phyloP scores from a whole-genome alignment of 2,329 filamentous ascomycete species.

The Aspergillus fumigatiaffinis region DNA sequence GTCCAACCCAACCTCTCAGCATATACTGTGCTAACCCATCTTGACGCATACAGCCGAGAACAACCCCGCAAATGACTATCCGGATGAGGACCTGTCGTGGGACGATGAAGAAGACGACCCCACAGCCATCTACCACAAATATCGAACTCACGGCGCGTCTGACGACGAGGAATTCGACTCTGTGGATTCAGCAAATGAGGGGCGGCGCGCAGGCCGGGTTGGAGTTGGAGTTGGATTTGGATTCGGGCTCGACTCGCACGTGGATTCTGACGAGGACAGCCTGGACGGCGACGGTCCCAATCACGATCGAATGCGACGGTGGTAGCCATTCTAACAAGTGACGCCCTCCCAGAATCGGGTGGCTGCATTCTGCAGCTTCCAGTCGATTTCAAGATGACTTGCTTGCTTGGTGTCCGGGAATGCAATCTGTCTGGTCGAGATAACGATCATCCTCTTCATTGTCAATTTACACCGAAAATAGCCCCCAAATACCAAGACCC shows the following conservation, averaged over 20 bases:
- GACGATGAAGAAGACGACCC: constrained; percentile 45
- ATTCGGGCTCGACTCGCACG: constrained; percentile 15
- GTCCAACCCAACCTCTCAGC: neutral
- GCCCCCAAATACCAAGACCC: neutral
- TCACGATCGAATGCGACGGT: neutral
- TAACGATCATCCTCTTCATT: neutral
- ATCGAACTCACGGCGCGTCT: constrained; percentile 36
- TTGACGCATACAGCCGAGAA: constrained; percentile 41
- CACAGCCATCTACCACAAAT: constrained; percentile 36
- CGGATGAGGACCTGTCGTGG: constrained; percentile 47
- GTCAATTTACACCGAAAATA: neutral
- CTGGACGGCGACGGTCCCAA: constrained; percentile 9
- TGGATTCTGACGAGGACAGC: constrained; percentile 27
- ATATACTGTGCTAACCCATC: neutral
- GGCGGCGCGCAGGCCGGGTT: constrained; percentile 19
- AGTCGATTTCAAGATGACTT: neutral
- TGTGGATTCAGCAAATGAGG: constrained; percentile 33
- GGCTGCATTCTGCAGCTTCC: neutral
- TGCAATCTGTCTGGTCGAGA: neutral
- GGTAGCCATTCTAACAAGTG: constrained; percentile 2
- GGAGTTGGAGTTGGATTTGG: constrained; percentile 18
- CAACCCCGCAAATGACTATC: constrained; percentile 49
- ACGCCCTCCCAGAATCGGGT: neutral
- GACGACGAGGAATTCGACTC: constrained; percentile 45
- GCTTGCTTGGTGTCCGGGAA: neutral